Evolutionary conservation across 176 grass and related monocot species (phyloP).

Genomic region (Saccharum spontaneum): DNA sequence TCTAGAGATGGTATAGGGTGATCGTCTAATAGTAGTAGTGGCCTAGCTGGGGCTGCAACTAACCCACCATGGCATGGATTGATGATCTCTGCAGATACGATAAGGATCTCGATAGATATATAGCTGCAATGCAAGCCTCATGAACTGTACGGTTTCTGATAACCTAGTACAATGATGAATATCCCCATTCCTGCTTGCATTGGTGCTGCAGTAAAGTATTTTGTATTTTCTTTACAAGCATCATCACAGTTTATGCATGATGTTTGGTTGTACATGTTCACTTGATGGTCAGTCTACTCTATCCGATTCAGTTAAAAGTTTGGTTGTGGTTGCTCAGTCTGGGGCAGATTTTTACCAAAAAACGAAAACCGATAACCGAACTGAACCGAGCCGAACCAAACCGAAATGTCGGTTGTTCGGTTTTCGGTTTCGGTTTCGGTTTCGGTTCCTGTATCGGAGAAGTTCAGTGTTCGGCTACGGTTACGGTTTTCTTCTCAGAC

Average conservation of each 20-base stretch:
- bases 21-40: not conserved
- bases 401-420: no score
- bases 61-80: not conserved
- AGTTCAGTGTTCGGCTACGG: no score
- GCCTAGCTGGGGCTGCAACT: not conserved
- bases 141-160: conserved; percentile 3
- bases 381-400: no score
- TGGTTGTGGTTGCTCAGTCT: no score
- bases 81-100: conserved; percentile 22
- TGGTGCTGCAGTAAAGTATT: not conserved
- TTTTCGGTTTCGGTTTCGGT: no score
- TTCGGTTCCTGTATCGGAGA: no score
- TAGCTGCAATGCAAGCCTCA: not conserved
- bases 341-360: no score
- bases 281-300: not conserved
- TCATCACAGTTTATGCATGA: not conserved
- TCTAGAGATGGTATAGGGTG: not conserved
- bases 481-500: no score
- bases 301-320: not conserved
- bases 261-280: not conserved
- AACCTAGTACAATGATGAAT: conserved; percentile 10
- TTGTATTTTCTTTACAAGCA: not conserved
- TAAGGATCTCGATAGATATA: conserved; percentile 39
- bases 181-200: not conserved
- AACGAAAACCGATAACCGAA: no score